Conservation (phyloP, 257 asterid genomes). For the Nicotiana obtusifolia region DNA sequence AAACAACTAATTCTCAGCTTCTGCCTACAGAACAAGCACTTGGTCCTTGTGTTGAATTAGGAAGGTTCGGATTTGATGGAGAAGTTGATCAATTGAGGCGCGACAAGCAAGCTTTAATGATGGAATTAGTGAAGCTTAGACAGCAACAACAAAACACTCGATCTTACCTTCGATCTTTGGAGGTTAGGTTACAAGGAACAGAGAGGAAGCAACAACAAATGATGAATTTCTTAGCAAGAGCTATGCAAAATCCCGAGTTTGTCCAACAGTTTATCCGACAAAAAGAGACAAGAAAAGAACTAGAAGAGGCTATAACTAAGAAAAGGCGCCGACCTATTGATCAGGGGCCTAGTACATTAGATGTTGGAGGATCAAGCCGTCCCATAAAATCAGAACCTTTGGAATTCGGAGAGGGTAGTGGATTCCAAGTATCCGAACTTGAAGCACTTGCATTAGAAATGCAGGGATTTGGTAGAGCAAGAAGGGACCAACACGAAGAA, state of each 20-base stretch:
- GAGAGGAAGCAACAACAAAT: constrained; percentile 75
- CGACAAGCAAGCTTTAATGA: constrained; percentile 46
- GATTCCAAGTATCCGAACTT: constrained; percentile 51
- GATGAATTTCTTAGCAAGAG: constrained; percentile 81
- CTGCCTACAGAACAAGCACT: constrained; percentile 23
- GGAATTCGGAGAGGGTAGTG: constrained; percentile 30
- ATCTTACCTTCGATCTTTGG: constrained; percentile 53
- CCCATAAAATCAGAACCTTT: constrained; percentile 40
- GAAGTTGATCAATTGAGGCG: constrained; percentile 53
- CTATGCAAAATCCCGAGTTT: constrained; percentile 78
- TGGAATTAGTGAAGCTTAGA: constrained; percentile 56
- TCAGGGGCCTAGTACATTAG: constrained; percentile 14
- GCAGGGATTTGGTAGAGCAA: constrained; percentile 61
- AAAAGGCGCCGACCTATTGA: constrained; percentile 61
- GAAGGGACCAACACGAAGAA: constrained; percentile 28
- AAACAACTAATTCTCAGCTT: constrained; percentile 26
- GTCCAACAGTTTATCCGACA: constrained; percentile 47
- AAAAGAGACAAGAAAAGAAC: constrained; percentile 53
- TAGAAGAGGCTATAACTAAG: constrained; percentile 48
- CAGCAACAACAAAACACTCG: constrained; percentile 56
- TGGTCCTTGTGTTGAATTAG: constrained; percentile 51
- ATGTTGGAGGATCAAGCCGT: constrained; percentile 24
- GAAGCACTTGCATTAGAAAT: constrained; percentile 83
- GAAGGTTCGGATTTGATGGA: constrained; percentile 42
- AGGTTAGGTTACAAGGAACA: constrained; percentile 49